Evolutionary conservation across 306 rosid genomes (phyloP).

Genomic region (Biancaea sappan): DNA sequence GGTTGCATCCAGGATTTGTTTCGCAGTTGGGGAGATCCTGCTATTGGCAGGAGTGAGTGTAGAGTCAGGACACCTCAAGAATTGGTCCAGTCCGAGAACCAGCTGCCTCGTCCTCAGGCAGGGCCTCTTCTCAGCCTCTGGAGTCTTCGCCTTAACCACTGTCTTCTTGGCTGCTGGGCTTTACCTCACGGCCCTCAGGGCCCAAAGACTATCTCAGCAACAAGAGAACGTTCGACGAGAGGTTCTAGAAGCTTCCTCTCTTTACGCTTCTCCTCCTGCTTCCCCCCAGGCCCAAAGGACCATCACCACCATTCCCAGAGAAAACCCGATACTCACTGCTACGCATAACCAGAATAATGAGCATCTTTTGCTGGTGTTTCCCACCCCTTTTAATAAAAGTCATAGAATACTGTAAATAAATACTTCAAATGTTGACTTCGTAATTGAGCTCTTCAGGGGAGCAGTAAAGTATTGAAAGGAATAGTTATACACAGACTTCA

Average conservation of each 20-base stretch:
- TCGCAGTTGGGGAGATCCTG: conserved; percentile 83
- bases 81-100: conserved; percentile 66
- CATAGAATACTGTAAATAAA: conserved; percentile 32
- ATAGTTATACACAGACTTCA: too few relatives aligned
- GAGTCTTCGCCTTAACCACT: conserved; percentile 68
- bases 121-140: conserved; percentile 80
- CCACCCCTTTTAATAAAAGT: conserved; percentile 56
- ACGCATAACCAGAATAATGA: conserved; percentile 37
- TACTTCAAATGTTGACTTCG: too few relatives aligned
- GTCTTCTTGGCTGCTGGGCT: conserved; percentile 76
- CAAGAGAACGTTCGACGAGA: conserved; percentile 55
- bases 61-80: conserved; percentile 81
- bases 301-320: conserved; percentile 57
- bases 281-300: conserved; percentile 58
- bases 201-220: conserved; percentile 55
- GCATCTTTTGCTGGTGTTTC: conserved; percentile 39
- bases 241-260: conserved; percentile 55
- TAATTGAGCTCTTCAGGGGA: background rate
- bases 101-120: conserved; percentile 58
- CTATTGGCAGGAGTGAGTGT: conserved; percentile 71
- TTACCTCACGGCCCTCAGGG: conserved; percentile 69
- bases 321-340: conserved; percentile 48
- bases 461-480: too few relatives aligned
- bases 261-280: conserved; percentile 68
- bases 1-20: conserved; percentile 96